These are phyloP conservation scores for Bipolaris bicolor DNA, from an alignment of 2,329 filamentous ascomycete genomes.

Conservation along the genomic window DNA sequence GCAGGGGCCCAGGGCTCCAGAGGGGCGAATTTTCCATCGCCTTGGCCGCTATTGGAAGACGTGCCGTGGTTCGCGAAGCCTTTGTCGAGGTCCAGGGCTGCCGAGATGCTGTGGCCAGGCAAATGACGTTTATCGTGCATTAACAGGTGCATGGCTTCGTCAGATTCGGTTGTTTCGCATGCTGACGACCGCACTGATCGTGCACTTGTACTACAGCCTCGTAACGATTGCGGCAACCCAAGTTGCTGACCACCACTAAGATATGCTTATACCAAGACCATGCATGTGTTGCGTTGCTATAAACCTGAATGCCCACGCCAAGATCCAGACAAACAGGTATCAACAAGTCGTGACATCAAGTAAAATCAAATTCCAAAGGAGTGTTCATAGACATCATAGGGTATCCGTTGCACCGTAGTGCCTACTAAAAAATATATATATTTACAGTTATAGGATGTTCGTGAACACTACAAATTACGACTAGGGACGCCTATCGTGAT, in stretches of 20 bases:
- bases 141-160: background rate
- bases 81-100: slow-evolving; percentile 13
- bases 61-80: slow-evolving; percentile 17
- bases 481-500: background rate
- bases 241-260: background rate
- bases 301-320: too few relatives aligned
- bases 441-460: background rate
- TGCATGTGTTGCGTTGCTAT: too few relatives aligned
- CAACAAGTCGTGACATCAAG: background rate
- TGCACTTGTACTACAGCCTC: background rate
- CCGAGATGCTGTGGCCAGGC: slow-evolving; percentile 11
- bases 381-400: background rate
- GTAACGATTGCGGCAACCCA: background rate
- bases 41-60: slow-evolving; percentile 20
- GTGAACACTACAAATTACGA: background rate
- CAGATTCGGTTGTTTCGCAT: background rate
- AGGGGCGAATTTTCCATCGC: slow-evolving; percentile 27
- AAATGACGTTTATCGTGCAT: slow-evolving; percentile 10
- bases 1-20: slow-evolving; percentile 21
- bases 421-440: background rate
- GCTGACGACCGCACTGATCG: background rate
- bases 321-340: too few relatives aligned
- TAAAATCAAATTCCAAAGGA: background rate
- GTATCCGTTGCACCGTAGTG: slow-evolving; percentile 3
- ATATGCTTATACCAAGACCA: background rate